These are phyloP conservation scores for Flaveria floridana DNA, from an alignment of 140 eudicot species.

Conservation along the genomic window DNA sequence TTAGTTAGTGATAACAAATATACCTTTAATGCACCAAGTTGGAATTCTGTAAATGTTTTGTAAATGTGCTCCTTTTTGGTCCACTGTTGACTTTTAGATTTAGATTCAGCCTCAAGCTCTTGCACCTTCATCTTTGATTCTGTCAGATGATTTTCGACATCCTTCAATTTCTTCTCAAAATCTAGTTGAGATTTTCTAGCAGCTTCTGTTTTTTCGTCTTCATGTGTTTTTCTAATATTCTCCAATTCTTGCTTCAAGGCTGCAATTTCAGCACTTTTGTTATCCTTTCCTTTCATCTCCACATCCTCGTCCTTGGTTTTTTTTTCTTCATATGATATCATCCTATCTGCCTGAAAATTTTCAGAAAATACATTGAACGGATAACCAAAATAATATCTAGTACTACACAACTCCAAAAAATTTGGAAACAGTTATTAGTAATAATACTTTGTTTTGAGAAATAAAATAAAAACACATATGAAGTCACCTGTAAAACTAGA, in stretches of 20 bases:
- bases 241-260: conserved; percentile 55
- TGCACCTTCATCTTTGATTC: conserved; percentile 50
- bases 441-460: background rate
- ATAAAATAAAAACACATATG: background rate
- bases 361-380: no score
- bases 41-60: conserved; percentile 62
- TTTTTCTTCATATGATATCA: conserved; percentile 38
- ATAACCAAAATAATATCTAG: no score
- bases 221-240: conserved; percentile 45
- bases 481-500: conserved; percentile 24
- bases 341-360: conserved; percentile 47
- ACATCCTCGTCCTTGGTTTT: conserved; percentile 46
- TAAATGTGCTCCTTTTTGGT: conserved; percentile 57
- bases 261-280: conserved; percentile 43
- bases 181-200: conserved; percentile 52
- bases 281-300: conserved; percentile 44
- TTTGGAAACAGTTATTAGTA: background rate
- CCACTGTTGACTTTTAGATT: conserved; percentile 53
- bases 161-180: conserved; percentile 52
- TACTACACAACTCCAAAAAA: background rate
- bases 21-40: conserved; percentile 72
- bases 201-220: conserved; percentile 44
- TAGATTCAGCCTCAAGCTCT: conserved; percentile 60
- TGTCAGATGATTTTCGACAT: conserved; percentile 38
- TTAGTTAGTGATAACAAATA: conserved; percentile 17